Base-by-base conservation (phyloP, 495 filamentous ascomycete species). In the Lepidopterella palustris region DNA sequence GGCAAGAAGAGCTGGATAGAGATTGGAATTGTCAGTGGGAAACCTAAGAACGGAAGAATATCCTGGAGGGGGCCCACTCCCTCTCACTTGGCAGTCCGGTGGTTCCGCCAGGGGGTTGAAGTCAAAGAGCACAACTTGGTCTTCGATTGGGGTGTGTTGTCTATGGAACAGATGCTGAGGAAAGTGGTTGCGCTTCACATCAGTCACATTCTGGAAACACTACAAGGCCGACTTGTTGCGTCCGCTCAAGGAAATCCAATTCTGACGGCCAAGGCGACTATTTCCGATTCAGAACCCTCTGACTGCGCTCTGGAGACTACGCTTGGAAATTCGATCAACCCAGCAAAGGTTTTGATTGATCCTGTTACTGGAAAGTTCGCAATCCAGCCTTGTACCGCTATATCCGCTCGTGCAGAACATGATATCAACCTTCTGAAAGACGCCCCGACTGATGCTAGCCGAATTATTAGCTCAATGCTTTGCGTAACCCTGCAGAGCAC, bases 1-100 rank as follows among this genome's bases (percentile, higher is more conserved):
- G 82, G 81, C 10, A 73, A 78, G 3, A 95, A 90, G 75, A 93
- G 83, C 71, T 97, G 93, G 91, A 77, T 97, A 47, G 86, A 96
- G 42, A 78, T 97, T n/a, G 90, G 89, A 1, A 77, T 93, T 26
- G 76, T 81, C 59, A 87, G 88, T 65, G 83, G 84, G 40, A 82
- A 74, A 64, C 52, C 71, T 58, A 32, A 77, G 68, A 59, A 67
- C 65, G 47, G 71, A 74, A 45, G 84, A 72, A 53, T 42, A 3
- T 58, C 60, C 13, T 63, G 60, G 54, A 70, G 67, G 48, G 67
- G 57, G 23, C 60, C 68, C 29, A 55, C 65, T 13, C 69, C 76
- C n/a, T 71, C 82, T n/a, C 68, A 68, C 26, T 70, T 97, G 26
- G 80, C 74, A 18, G 68, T 93, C 42, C 83, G 89, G 56, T 97